These are phyloP conservation scores for Suillus tomentosus DNA, from an alignment of 768 basidiomycete genomes.

Conservation along the genomic window DNA sequence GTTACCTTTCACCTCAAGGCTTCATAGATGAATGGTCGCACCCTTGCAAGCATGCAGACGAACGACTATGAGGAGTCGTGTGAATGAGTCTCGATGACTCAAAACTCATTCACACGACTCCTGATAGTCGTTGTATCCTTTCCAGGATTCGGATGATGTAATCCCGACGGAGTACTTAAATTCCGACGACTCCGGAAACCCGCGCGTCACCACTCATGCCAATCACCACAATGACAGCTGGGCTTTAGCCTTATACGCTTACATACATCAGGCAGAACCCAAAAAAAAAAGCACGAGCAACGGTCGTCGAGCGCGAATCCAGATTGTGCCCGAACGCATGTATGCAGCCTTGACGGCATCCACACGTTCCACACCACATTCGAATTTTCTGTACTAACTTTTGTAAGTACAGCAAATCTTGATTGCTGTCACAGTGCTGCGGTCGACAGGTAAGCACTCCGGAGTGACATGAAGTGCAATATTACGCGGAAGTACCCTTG, in stretches of 20 bases:
- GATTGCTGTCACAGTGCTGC: background rate
- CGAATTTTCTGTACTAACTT: background rate
- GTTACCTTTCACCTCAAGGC: background rate
- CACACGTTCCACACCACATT: background rate
- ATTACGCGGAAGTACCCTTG: background rate
- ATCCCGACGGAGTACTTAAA: background rate
- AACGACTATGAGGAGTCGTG: too few relatives aligned
- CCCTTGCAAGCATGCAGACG: background rate
- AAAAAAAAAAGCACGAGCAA: too few relatives aligned
- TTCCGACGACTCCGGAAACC: background rate
- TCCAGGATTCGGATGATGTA: slow-evolving; percentile 5
- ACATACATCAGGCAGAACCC: background rate
- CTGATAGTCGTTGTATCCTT: slow-evolving; percentile 1
- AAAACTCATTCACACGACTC: slow-evolving; percentile 5
- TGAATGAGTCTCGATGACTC: too few relatives aligned
- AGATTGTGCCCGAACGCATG: background rate
- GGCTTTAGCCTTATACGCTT: slow-evolving; percentile 3
- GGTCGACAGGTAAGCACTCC: background rate
- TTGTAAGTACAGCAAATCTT: background rate
- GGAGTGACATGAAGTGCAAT: background rate
- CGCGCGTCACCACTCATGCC: background rate
- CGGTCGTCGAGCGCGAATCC: background rate
- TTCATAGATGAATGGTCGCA: background rate
- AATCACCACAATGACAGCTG: background rate
- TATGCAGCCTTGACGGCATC: background rate